Conservation (phyloP, 805 yeast genomes). For the Ogataea nakhonphanomensis region DNA sequence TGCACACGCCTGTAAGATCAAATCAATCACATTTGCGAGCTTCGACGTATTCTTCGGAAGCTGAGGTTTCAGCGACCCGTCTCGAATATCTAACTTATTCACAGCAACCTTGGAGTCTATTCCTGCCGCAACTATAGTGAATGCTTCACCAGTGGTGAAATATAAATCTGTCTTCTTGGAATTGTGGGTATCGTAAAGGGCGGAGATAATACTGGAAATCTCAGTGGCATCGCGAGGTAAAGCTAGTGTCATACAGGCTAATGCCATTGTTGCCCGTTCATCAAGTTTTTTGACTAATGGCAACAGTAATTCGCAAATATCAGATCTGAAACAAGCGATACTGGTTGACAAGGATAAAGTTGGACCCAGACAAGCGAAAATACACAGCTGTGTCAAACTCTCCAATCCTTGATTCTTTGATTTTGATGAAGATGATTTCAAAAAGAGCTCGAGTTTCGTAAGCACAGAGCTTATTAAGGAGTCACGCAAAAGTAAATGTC, state of each 20-base stretch:
- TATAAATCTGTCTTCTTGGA: constrained; percentile 73
- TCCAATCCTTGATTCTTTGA: constrained; percentile 34
- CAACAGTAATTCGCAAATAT: constrained; percentile 31
- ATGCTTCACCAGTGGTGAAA: constrained; percentile 82
- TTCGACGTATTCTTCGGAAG: constrained; percentile 9
- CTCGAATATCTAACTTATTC: constrained; percentile 53
- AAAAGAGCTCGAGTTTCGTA: constrained; percentile 21
- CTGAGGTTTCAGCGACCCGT: constrained; percentile 15
- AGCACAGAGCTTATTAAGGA: constrained; percentile 13
- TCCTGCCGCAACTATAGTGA: constrained; percentile 68
- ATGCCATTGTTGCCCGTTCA: constrained; percentile 55
- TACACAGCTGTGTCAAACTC: constrained; percentile 40
- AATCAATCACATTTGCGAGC: constrained; percentile 38
- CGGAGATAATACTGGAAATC: constrained; percentile 35
- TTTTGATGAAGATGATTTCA: constrained; percentile 19
- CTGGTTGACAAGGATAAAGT: constrained; percentile 15
- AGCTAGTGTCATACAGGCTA: constrained; percentile 52
- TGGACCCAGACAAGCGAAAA: constrained; percentile 47
- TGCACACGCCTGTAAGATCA: constrained; percentile 49
- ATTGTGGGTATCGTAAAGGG: constrained; percentile 53
- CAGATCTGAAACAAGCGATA: constrained; percentile 20
- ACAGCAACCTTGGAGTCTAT: constrained; percentile 62
- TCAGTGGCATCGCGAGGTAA: constrained; percentile 21
- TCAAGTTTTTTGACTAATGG: constrained; percentile 50
- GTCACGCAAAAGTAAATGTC: constrained; percentile 20